Percentiles rank a stretch among this genome's conserved stretches.
Evolutionary conservation across 208 protist species (phyloP).

Genomic region (Wallacemonas sp.): DNA sequence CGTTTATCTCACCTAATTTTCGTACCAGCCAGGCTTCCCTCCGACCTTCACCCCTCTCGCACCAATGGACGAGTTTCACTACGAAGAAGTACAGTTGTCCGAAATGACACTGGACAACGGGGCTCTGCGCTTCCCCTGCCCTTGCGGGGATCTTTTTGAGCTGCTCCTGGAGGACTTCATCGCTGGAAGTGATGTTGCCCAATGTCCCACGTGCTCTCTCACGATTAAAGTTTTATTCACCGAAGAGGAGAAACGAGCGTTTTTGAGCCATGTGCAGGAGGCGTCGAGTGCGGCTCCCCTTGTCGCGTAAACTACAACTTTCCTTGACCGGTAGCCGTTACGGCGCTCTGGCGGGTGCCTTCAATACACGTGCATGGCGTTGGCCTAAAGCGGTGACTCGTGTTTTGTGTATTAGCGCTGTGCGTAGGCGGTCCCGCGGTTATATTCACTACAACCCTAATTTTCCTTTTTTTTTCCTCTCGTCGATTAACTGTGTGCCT

Average conservation of each 20-base stretch:
- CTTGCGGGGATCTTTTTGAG: slow-evolving; percentile 91
- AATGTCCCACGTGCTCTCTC: slow-evolving; percentile 90
- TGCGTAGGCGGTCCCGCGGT: too few species aligned
- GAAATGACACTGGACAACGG: slow-evolving; percentile 81
- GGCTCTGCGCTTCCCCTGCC: slow-evolving; percentile 84
- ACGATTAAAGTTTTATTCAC: slow-evolving; percentile 83
- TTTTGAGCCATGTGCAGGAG: slow-evolving; percentile 17
- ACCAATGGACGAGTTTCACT: slow-evolving; percentile 79
- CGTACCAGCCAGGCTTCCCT: too few species aligned
- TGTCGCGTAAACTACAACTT: not conserved
- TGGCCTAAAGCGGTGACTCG: too few species aligned
- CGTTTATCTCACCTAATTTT: not conserved
- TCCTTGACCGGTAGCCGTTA: too few species aligned
- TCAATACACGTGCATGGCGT: too few species aligned
- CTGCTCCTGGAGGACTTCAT: slow-evolving; percentile 76
- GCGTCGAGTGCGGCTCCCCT: not conserved
- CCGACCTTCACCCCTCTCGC: not conserved
- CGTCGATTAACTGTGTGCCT: too few species aligned
- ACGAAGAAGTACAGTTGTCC: slow-evolving; percentile 83
- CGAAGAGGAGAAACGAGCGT: slow-evolving; percentile 38
- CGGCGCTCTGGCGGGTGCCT: too few species aligned
- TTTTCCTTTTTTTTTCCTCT: slow-evolving; percentile 16
- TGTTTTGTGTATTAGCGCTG: too few species aligned
- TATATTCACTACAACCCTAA: too few species aligned
- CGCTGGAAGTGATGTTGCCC: slow-evolving; percentile 63